Percentiles rank a stretch among this genome's conserved stretches.
Conservation (phyloP, 2,329 filamentous ascomycete species). For the Fusarium lateritium region DNA sequence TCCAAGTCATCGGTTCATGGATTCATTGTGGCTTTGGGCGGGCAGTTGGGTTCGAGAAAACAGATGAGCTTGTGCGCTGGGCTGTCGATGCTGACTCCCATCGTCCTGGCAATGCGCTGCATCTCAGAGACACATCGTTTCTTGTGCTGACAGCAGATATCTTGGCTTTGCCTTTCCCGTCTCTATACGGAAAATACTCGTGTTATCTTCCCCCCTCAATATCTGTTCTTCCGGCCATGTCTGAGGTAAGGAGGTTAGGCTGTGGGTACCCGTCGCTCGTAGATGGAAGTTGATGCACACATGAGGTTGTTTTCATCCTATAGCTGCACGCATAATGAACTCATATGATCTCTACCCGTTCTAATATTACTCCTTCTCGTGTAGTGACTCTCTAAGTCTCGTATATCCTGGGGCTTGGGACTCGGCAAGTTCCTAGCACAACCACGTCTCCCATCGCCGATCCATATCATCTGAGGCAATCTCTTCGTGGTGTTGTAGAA, state of each 20-base stretch:
- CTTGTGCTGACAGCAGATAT: background rate
- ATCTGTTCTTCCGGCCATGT: background rate
- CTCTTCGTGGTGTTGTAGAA: background rate
- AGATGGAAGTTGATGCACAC: background rate
- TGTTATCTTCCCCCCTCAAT: background rate
- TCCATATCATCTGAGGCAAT: background rate
- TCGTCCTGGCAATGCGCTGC: background rate
- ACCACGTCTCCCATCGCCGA: background rate
- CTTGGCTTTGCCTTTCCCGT: background rate
- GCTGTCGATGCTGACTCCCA: background rate
- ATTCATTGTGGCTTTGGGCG: background rate
- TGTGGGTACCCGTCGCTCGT: background rate
- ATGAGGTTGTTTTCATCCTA: background rate
- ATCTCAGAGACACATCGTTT: background rate
- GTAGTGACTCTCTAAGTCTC: background rate
- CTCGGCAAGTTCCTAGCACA: background rate
- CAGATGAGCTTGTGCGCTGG: background rate
- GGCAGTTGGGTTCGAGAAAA: background rate
- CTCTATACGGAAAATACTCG: background rate
- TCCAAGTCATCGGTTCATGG: background rate
- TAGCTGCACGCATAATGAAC: background rate
- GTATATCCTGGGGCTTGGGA: background rate
- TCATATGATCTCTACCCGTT: background rate
- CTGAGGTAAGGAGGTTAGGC: background rate
- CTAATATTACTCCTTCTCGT: background rate